Evolutionary conservation across 176 grass and related monocot genomes (phyloP).

Genomic region (Zea luxurians): DNA sequence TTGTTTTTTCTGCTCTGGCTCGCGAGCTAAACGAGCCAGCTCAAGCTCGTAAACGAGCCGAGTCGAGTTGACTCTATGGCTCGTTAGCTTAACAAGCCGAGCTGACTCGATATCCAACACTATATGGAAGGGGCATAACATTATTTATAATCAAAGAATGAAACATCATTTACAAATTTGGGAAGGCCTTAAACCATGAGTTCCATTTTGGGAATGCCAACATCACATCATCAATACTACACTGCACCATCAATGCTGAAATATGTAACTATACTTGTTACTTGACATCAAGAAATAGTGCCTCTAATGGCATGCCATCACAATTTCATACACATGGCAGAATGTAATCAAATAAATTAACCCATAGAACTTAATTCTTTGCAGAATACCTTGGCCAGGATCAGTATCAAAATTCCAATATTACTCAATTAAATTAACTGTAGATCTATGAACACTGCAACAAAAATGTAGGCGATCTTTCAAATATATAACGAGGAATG

Average conservation of each 20-base stretch:
- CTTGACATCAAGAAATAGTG: constrained; percentile 5
- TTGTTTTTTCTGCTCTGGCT: too few species aligned
- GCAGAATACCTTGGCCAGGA: constrained; percentile 16
- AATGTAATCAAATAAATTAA: constrained; percentile 1
- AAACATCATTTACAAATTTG: neutral
- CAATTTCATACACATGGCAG: constrained; percentile 14
- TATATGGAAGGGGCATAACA: neutral
- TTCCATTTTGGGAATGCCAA: neutral
- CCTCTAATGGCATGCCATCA: neutral
- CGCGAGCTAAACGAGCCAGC: too few species aligned
- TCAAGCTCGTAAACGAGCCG: too few species aligned
- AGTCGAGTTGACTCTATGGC: too few species aligned
- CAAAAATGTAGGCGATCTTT: constrained; percentile 2
- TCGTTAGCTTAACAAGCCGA: too few species aligned
- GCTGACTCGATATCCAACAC: too few species aligned
- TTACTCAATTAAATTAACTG: constrained; percentile 1
- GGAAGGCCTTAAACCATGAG: constrained; percentile 16
- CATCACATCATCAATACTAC: neutral
- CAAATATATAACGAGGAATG: constrained; percentile 25
- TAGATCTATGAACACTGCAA: neutral
- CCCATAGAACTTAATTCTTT: constrained; percentile 7
- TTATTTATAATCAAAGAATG: constrained; percentile 6
- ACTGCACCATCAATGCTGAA: constrained; percentile 20
- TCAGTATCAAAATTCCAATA: constrained; percentile 13
- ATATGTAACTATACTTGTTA: neutral